A percentile compares a stretch with the other conserved stretches of the same genome.
Conservation (phyloP, 306 rosid genomes). For the Comarum palustre region DNA sequence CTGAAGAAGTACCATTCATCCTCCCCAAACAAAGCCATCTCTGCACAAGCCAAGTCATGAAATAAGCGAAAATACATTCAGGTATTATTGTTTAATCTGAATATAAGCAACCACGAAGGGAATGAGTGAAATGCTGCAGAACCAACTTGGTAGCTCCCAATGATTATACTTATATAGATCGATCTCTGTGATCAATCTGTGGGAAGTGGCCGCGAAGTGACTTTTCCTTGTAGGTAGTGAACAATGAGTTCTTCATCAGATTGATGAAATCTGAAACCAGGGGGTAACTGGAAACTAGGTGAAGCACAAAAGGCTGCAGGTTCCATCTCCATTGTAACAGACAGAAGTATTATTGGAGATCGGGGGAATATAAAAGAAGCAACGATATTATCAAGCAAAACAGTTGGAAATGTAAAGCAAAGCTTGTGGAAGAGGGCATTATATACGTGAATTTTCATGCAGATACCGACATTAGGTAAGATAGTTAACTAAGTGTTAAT, state of each 20-base stretch:
- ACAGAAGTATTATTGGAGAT: slow-evolving; percentile 4
- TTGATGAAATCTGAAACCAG: slow-evolving; percentile 81
- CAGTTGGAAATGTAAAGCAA: slow-evolving; percentile 22
- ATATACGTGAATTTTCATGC: slow-evolving; percentile 42
- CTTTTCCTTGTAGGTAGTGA: slow-evolving; percentile 60
- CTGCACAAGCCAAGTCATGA: slow-evolving; percentile 36
- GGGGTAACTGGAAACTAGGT: slow-evolving; percentile 48
- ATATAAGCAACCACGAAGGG: slow-evolving; percentile 9
- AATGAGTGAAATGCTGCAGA: slow-evolving; percentile 24
- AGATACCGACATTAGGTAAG: slow-evolving; percentile 32
- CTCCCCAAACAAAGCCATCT: slow-evolving; percentile 64
- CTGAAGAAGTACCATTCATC: slow-evolving; percentile 75
- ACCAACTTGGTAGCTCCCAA: slow-evolving; percentile 78
- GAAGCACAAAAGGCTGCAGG: background rate
- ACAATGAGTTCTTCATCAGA: slow-evolving; percentile 85
- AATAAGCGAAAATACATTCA: background rate
- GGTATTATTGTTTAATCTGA: slow-evolving; percentile 6
- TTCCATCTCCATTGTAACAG: slow-evolving; percentile 41
- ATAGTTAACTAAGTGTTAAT: slow-evolving; percentile 22
- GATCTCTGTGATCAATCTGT: slow-evolving; percentile 54
- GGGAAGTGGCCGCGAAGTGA: slow-evolving; percentile 68
- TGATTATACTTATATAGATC: slow-evolving; percentile 64
- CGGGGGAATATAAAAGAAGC: slow-evolving; percentile 32
- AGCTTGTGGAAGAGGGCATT: slow-evolving; percentile 20
- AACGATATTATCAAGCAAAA: slow-evolving; percentile 41